Base-by-base conservation (phyloP, 1,284 basidiomycete genomes). In the Earliella scabrosa region DNA sequence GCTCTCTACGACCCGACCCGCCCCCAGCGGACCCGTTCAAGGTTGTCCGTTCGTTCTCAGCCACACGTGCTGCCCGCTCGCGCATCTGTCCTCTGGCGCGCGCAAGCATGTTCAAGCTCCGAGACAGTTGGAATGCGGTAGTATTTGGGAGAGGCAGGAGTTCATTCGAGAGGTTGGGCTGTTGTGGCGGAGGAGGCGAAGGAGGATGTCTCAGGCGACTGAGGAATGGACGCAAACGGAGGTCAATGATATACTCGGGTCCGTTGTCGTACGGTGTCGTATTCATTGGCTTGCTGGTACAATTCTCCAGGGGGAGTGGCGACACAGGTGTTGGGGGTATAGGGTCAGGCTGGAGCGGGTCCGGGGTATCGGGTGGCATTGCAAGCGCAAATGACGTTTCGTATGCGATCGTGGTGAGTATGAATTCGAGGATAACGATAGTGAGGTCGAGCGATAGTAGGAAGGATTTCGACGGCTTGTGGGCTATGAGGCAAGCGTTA, bases 361-460 rank as follows among this genome's bases (percentile, higher is more conserved):
- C 74, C 7, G 65, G 60, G 60, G 66, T 69, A 60, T 71, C 66
- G 5, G 71, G 63, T 26, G 72, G 65, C 55, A 70, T 68, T 11
- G 71, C 71, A 4, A 67, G 63, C 45, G 68, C 62, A 11, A 77
- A 69, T 11, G 73, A 68, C 3, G 82, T 80, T 67, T 90, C 89
- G 70, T 86, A 90, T 23, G 86, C 79, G 59, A 92, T 82, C 39
- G 80, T 82, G 10, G 80, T 78, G 70, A 88, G 82, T 47, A 89
- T 61, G 52, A 85, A 66, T 65, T 90, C 85, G 27, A 91, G 77
- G 59, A 78, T 69, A 31, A 91, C 73, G 58, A 92, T 89, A 70
- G 81, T 69, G 64, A 83, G 63, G 73, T 92, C 90, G 55, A 92
- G 78, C 29, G 74, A 71, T 48, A 92, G 71, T 31, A 92, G 77